A percentile compares a stretch with the other conserved stretches of the same genome.
Evolutionary conservation across 345 rosid species (phyloP).

Genomic region (Camelina laxa): DNA sequence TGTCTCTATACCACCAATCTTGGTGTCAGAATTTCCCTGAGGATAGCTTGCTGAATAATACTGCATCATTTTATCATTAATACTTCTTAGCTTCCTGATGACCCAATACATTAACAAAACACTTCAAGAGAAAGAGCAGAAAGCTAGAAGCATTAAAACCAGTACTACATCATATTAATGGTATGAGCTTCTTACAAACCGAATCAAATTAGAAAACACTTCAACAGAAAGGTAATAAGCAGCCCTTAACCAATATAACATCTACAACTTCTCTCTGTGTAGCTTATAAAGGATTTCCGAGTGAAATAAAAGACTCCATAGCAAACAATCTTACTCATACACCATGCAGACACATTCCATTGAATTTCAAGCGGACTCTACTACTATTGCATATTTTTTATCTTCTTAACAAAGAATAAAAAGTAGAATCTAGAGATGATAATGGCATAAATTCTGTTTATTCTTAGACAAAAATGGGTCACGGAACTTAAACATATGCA

Average conservation of each 20-base stretch:
- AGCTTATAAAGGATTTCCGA: background rate
- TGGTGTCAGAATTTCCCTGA: constrained; percentile 52
- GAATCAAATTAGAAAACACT: background rate
- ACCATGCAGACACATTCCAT: constrained; percentile 26
- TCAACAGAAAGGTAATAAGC: constrained; percentile 11
- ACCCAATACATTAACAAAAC: constrained; percentile 34
- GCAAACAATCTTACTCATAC: constrained; percentile 15
- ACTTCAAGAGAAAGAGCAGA: constrained; percentile 12
- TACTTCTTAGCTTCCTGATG: constrained; percentile 39
- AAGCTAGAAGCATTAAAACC: constrained; percentile 28
- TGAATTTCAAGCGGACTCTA: constrained; percentile 3
- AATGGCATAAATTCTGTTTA: background rate
- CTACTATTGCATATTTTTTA: constrained; percentile 8
- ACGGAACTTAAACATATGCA: constrained; percentile 7
- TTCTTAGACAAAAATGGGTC: constrained; percentile 16
- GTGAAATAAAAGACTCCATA: background rate
- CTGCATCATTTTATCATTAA: constrained; percentile 50
- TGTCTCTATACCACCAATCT: constrained; percentile 64
- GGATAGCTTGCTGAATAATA: constrained; percentile 59
- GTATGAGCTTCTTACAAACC: constrained; percentile 12
- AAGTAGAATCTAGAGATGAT: background rate
- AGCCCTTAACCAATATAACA: background rate
- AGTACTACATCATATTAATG: constrained; percentile 14
- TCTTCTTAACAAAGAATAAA: constrained; percentile 9
- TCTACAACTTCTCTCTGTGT: constrained; percentile 20